These are phyloP conservation scores for Discostella pseudostelligera DNA, from an alignment of 108 stramenopile genomes.

Conservation along the genomic window DNA sequence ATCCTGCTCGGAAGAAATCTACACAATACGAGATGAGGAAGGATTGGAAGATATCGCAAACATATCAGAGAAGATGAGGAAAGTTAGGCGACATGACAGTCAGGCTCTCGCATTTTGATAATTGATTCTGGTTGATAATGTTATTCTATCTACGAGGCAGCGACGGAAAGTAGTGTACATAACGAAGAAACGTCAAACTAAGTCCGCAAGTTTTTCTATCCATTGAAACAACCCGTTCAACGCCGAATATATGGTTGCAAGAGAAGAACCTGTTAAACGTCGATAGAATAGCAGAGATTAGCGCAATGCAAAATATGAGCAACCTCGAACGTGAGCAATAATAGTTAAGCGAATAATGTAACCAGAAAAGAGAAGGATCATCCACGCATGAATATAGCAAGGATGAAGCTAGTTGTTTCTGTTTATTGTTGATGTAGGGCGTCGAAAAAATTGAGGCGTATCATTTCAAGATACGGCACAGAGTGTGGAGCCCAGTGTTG, in stretches of 20 bases:
- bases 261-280: no score
- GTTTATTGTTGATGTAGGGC: constrained; percentile 25
- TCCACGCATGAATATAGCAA: constrained; percentile 8
- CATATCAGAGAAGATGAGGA: background rate
- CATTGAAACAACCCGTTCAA: no score
- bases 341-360: background rate
- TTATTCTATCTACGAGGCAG: no score
- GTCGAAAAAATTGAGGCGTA: constrained; percentile 37
- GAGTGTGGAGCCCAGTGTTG: constrained; percentile 34
- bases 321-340: no score
- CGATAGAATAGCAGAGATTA: no score
- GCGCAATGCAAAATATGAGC: no score
- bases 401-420: constrained; percentile 8
- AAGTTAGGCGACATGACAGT: background rate
- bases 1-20: background rate
- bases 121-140: no score
- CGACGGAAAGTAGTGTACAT: no score
- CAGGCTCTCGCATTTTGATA: no score
- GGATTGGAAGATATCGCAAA: background rate
- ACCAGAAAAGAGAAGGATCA: constrained; percentile 7
- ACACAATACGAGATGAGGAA: background rate
- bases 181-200: no score
- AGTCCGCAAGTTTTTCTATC: no score
- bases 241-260: no score
- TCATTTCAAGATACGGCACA: constrained; percentile 35